Base-by-base conservation (phyloP, 768 basidiomycete species). In the Dendrothele bispora region DNA sequence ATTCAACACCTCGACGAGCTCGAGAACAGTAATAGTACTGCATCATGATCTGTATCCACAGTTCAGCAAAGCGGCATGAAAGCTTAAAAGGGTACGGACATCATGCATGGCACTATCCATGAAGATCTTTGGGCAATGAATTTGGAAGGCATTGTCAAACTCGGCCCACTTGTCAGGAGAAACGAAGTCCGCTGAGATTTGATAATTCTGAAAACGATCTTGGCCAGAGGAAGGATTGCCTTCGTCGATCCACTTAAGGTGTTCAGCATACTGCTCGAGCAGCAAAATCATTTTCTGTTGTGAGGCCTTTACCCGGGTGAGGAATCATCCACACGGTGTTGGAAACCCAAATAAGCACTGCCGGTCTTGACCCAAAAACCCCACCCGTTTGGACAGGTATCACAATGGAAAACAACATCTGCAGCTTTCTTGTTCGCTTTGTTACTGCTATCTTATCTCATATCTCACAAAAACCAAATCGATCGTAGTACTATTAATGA, bases 101-200 rank as follows among this genome's bases (percentile, higher is more conserved):
- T 95, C 87, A 52, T 92, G 83, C 25, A 85, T 81, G 21, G 80
- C 75, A 58, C 82, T 83, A 56, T 84, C 86, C 70, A 93, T 73
- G 56, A 83, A 84, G 38, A 95, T 75, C 39, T 82, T 86, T 1
- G 93, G 94, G 51, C 82, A 87, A 65, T 97, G 93, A 14, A 93
- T 77, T 59, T 95, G 90, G 60, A 94, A 91, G 21, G 94, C 91
- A 57, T 95, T 89, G 60, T 89, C 86, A 66, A 95, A 98, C 50
- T 84, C 80, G 2, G 77, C 79, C 87, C 82, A 86, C 57, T 91
- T 87, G 20, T 80, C 72, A 22, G 83, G 72, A 10, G 83, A 81
- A 27, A 86, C 76, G 36, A 80, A 77, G 55, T 86, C 83, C 11
- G 82, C 74, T 25, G 86, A 84, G 66, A 88, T 79, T 47, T 82